phyloP scores from a whole-genome alignment of 129 eudicot genomes.

The Flaveria ramosissima region DNA sequence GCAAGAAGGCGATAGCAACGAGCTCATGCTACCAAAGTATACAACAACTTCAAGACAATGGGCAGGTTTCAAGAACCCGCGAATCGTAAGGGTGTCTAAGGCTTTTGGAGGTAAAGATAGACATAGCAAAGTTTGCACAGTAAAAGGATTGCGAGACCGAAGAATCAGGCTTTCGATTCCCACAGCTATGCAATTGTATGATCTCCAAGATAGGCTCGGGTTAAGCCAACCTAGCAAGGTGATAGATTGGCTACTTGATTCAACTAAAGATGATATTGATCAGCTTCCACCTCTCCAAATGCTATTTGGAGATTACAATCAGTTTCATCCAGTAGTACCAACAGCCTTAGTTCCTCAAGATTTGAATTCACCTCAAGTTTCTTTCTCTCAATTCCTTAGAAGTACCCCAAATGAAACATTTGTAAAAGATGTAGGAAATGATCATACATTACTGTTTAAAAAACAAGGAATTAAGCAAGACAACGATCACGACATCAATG shows the following conservation, averaged over 20 bases:
- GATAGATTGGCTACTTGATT: constrained; percentile 90
- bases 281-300: constrained; percentile 84
- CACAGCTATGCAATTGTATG: constrained; percentile 84
- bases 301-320: constrained; percentile 52
- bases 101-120: constrained; percentile 92
- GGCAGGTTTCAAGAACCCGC: constrained; percentile 78
- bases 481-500: constrained; percentile 20
- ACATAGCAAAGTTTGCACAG: constrained; percentile 88
- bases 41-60: constrained; percentile 69
- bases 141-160: constrained; percentile 83
- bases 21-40: constrained; percentile 34
- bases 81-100: constrained; percentile 86
- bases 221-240: constrained; percentile 89
- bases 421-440: constrained; percentile 43
- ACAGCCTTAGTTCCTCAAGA: constrained; percentile 38
- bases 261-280: constrained; percentile 74
- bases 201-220: constrained; percentile 84
- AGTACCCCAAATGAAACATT: constrained; percentile 37
- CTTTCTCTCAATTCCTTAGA: constrained; percentile 44
- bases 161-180: constrained; percentile 87
- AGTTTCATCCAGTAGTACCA: constrained; percentile 34
- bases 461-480: constrained; percentile 40
- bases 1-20: constrained; percentile 51
- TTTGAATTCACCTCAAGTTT: constrained; percentile 43
- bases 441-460: constrained; percentile 23